Evolutionary conservation across 768 basidiomycete species (phyloP), one percentile per base, ranked within the genome.

Genomic region (Trametes cubensis): DNA sequence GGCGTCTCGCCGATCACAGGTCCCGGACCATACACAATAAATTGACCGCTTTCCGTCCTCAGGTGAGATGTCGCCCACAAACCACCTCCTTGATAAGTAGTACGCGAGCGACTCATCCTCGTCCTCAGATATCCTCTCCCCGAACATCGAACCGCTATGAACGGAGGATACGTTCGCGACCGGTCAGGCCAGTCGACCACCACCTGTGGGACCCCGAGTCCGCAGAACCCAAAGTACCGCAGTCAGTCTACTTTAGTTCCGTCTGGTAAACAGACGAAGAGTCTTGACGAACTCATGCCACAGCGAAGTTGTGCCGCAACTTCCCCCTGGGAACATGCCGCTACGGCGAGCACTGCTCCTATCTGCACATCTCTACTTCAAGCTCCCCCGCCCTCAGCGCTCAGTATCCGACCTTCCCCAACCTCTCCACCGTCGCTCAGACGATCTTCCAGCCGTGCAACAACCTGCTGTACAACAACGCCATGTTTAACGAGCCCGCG

Each of bases 291-390:
- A 50, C 15, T 28, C 15, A 11, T 7, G 13, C 11, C 25, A 17
- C 42, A 65, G 64, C 60, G 6, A 66, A 59, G 18, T 41, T 62
- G 7, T 66, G 65, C 26, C 65, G 61, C 50, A 63, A 63, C 55
- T 63, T 53, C 49, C 58, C 61, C 13, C 49, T 60, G n/a, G 65
- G 65, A 10, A 56, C 48, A 5, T 66, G 65, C 46, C 65, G 61
- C 46, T 66, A 51, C 61, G 65, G 65, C 30, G 61, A 59, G 14
- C 42, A 61, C 45, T 66, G 65, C 51, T 58, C 58, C n/a, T 66
- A 62, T 39, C 44, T 66, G 14, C 65, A 66, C 50, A 38, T 59
- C 21, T 34, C 57, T 11, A 47, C 58, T 15, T 51, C 45, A 34
- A 11, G 34, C 10, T 4, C 34, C 18, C 25, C 52, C 13, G 45